Evolutionary conservation across 805 yeast genomes (phyloP).

Genomic region (Candida rishiriensis): DNA sequence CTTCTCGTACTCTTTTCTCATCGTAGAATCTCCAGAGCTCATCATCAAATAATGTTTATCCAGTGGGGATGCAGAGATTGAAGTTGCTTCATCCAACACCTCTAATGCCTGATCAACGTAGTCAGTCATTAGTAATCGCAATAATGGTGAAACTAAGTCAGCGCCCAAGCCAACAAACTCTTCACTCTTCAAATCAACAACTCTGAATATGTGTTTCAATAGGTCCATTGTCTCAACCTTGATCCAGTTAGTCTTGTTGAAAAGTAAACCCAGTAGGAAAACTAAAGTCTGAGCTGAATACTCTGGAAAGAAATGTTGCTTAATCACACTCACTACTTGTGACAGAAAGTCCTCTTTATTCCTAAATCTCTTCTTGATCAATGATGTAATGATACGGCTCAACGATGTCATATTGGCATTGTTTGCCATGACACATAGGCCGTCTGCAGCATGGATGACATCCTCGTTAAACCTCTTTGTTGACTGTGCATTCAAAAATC

Average conservation of each 20-base stretch:
- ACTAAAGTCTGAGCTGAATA: conserved; percentile 72
- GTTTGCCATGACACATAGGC: conserved; percentile 59
- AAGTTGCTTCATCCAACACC: conserved; percentile 79
- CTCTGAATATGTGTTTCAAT: conserved; percentile 68
- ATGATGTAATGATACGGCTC: conserved; percentile 69
- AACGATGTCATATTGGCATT: conserved; percentile 47
- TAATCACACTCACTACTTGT: conserved; percentile 72
- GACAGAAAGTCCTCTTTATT: conserved; percentile 85
- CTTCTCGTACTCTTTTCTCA: conserved; percentile 76
- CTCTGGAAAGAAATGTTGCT: conserved; percentile 63
- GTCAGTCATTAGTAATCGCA: conserved; percentile 75
- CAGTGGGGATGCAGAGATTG: conserved; percentile 84
- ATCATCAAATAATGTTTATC: conserved; percentile 90
- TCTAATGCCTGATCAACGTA: conserved; percentile 85
- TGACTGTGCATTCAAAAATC: conserved; percentile 79
- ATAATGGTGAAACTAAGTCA: conserved; percentile 84
- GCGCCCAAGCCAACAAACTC: conserved; percentile 92
- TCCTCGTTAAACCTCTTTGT: conserved; percentile 46
- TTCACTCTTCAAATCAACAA: conserved; percentile 68
- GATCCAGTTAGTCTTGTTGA: conserved; percentile 76
- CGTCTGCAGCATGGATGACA: conserved; percentile 46
- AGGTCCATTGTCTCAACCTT: conserved; percentile 75
- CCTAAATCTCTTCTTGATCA: conserved; percentile 75
- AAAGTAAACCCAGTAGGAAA: conserved; percentile 70
- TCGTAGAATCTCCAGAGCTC: conserved; percentile 78